Conservation (phyloP, 2,329 filamentous ascomycete species). For the Xylariaceae sp. region DNA sequence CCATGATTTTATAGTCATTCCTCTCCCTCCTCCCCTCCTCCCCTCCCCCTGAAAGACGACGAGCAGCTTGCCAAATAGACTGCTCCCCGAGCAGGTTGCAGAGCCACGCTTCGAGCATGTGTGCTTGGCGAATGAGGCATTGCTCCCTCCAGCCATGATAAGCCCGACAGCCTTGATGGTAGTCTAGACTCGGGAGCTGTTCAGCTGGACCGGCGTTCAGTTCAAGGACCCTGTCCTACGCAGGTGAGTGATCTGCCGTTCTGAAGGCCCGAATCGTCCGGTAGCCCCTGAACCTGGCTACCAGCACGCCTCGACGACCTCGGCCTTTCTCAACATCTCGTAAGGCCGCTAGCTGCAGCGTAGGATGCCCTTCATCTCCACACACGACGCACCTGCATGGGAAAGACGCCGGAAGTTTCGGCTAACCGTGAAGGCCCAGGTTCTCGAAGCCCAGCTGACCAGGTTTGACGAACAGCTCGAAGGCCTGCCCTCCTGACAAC, state of each 20-base stretch:
- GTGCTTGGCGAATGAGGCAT: too few species aligned
- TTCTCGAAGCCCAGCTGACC: too few species aligned
- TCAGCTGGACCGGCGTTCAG: constrained; percentile 10
- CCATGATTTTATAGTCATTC: too few species aligned
- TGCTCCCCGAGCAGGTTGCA: too few species aligned
- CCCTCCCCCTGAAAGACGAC: too few species aligned
- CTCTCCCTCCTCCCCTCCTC: too few species aligned
- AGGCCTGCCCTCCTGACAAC: constrained; percentile 12
- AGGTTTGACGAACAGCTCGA: constrained; percentile 2
- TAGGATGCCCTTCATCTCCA: constrained; percentile 14
- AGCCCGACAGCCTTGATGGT: too few species aligned
- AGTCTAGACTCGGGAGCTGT: constrained; percentile 10
- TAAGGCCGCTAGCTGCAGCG: constrained; percentile 18
- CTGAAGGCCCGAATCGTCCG: constrained; percentile 9
- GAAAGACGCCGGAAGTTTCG: constrained; percentile 1
- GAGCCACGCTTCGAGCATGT: too few species aligned
- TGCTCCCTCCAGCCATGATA: too few species aligned
- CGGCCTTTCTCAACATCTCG: constrained; percentile 19
- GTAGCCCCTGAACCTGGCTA: constrained; percentile 9
- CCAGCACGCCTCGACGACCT: constrained; percentile 10
- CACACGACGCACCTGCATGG: constrained; percentile 1
- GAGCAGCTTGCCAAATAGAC: too few species aligned
- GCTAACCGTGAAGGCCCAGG: too few species aligned
- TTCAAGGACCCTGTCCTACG: constrained; percentile 6
- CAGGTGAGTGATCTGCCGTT: constrained; percentile 11